These are phyloP conservation scores for Trypanosoma vivax DNA, from an alignment of 208 protist species.

Conservation along the genomic window DNA sequence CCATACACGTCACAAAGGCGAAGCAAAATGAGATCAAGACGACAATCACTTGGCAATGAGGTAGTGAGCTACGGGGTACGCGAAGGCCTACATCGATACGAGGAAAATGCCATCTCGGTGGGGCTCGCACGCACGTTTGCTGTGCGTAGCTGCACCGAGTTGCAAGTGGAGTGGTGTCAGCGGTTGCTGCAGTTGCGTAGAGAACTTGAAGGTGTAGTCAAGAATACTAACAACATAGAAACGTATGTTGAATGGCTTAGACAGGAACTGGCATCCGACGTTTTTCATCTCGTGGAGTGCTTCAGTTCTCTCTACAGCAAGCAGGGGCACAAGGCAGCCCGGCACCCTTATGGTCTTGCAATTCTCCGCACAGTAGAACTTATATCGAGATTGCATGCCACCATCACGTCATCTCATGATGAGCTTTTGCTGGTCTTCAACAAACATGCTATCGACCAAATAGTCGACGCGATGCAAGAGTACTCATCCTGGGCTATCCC, in stretches of 20 bases:
- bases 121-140: conserved; percentile 70
- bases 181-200: conserved; percentile 43
- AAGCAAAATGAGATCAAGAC: too few species aligned
- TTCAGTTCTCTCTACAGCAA: conserved; percentile 77
- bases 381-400: conserved; percentile 62
- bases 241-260: conserved; percentile 70
- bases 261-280: conserved; percentile 68
- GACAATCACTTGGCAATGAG: conserved; percentile 11
- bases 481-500: conserved; percentile 60
- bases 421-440: conserved; percentile 69
- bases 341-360: conserved; percentile 55
- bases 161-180: conserved; percentile 82
- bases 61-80: conserved; percentile 15
- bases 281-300: conserved; percentile 69
- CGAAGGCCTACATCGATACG: conserved; percentile 49
- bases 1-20: too few species aligned
- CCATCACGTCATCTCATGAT: conserved; percentile 60
- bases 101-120: conserved; percentile 53
- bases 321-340: conserved; percentile 43
- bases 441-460: conserved; percentile 57
- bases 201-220: conserved; percentile 51
- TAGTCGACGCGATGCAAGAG: conserved; percentile 56
- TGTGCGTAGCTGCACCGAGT: conserved; percentile 58
- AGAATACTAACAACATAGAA: conserved; percentile 50
- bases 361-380: conserved; percentile 75